Evolutionary conservation across 1,139 yeast genomes (phyloP), one percentile per base, ranked within the genome.

Genomic region (Sugiyamaella pinicola): DNA sequence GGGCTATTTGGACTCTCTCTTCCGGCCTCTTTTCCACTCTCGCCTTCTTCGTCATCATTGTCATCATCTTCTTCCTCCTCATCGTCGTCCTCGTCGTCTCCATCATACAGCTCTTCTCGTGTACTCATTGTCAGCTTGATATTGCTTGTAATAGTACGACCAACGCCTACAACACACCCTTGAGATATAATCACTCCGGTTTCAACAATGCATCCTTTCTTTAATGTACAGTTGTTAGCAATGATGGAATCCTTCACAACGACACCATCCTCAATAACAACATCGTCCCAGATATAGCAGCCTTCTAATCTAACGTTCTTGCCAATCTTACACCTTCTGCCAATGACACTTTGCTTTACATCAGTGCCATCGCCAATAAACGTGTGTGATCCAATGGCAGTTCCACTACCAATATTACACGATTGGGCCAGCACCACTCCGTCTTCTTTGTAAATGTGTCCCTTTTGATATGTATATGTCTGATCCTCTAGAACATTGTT

Each of bases 391-490:
- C 97, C 97, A 59, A 95, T 86, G 4, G 87, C 85, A 3, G 91
- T 85, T 61, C 87, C 78, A 49, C 83, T 79, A 18, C 85, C 86
- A 57, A 89, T 80, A 60, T 82, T 83, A 72, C 97, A 89, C n/a
- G 95, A 85, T 68, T 91, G 96, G 0, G 97, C 96, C 62, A 95
- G 76, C 12, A 90, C 82, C 19, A 93, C 93, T 59, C 85, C 84
- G 60, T 86, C 95, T 54, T 74, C 78, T 70, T 89, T 90, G 71
- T 95, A 93, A 47, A 91, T 81, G 68, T 93, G 95, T 51, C 88
- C 86, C 53, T 85, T 79, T 63, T 86, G 95, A 69, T 89, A 89
- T 6, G 83, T 73, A 66, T 86, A 93, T 1, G 88, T 79, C 63
- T 86, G 90, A 60, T 79, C 82, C 22, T 79, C 82, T 53, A 84